These are phyloP conservation scores for Cylindrotheca closterium DNA, from an alignment of 108 stramenopile species.

Conservation along the genomic window DNA sequence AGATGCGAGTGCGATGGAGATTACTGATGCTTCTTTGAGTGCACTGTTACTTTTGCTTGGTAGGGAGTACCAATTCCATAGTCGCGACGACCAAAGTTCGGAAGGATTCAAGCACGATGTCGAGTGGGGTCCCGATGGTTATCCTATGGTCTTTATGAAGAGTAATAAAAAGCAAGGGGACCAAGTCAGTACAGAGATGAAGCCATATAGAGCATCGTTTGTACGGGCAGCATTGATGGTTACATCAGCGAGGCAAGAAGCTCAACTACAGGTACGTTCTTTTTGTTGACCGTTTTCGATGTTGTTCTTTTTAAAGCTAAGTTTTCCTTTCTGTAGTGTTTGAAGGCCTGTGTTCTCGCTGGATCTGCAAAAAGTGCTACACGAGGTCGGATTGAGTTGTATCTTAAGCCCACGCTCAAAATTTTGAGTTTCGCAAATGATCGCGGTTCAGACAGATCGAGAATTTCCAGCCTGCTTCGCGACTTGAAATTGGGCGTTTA, in stretches of 20 bases:
- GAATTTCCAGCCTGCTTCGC: constrained; percentile 59
- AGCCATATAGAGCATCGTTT: constrained; percentile 75
- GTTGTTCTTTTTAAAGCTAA: too few species aligned
- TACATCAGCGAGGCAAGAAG: constrained; percentile 74
- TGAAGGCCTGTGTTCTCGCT: constrained; percentile 60
- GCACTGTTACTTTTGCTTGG: constrained; percentile 60
- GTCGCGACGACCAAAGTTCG: not conserved
- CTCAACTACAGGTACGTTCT: constrained; percentile 47
- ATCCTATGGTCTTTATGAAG: constrained; percentile 57
- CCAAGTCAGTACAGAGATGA: constrained; percentile 44
- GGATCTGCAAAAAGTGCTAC: constrained; percentile 82
- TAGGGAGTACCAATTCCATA: not conserved
- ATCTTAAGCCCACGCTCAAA: constrained; percentile 62
- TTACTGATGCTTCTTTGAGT: constrained; percentile 77
- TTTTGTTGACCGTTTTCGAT: too few species aligned
- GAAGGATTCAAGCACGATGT: constrained; percentile 15
- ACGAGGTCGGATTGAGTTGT: constrained; percentile 63
- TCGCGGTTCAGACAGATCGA: constrained; percentile 32
- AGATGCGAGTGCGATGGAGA: constrained; percentile 77
- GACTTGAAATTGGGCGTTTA: constrained; percentile 83
- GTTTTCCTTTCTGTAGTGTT: constrained; percentile 42
- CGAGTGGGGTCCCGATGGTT: constrained; percentile 59
- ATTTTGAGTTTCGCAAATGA: constrained; percentile 68
- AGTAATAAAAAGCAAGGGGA: constrained; percentile 26
- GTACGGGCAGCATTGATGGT: constrained; percentile 79